Percentiles rank a stretch among this genome's conserved stretches.
Conservation (phyloP, 306 rosid genomes). For the Trichosanthes truncata region DNA sequence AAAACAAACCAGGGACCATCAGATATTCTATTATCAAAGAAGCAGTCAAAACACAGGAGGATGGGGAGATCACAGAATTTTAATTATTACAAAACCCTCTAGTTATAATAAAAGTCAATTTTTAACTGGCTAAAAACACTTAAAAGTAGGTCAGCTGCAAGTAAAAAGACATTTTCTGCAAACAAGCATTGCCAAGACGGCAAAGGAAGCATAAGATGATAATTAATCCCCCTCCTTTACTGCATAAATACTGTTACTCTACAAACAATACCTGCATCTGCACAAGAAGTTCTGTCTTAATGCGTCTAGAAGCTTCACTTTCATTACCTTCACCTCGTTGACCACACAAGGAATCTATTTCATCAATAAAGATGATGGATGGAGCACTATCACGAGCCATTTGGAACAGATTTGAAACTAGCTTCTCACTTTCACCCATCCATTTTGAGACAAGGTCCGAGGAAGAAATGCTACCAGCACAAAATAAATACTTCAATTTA, state of each 20-base stretch:
- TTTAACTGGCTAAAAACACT: neutral
- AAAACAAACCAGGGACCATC: neutral
- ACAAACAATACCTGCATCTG: constrained; percentile 87
- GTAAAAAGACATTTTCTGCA: neutral
- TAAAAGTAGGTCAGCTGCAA: neutral
- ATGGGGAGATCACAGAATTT: neutral
- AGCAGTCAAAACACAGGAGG: neutral
- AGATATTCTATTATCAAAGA: neutral
- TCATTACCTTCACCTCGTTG: constrained; percentile 98
- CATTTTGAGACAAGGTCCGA: constrained; percentile 97
- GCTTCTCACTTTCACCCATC: constrained; percentile 99
- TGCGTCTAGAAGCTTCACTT: constrained; percentile 98
- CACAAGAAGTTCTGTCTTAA: constrained; percentile 96
- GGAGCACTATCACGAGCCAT: constrained; percentile 99
- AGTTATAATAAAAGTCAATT: neutral
- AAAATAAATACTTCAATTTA: neutral
- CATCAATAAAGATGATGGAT: constrained; percentile 89
- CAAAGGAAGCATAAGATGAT: neutral
- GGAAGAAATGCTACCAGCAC: constrained; percentile 63
- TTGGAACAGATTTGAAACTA: constrained; percentile 90
- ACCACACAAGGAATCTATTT: constrained; percentile 97
- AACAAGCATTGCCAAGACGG: neutral
- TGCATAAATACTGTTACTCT: neutral
- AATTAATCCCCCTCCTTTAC: neutral
- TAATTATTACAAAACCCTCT: neutral